These are phyloP conservation scores for Chrysosporium keratinophilum DNA, from an alignment of 2,329 filamentous ascomycete species.

Conservation along the genomic window DNA sequence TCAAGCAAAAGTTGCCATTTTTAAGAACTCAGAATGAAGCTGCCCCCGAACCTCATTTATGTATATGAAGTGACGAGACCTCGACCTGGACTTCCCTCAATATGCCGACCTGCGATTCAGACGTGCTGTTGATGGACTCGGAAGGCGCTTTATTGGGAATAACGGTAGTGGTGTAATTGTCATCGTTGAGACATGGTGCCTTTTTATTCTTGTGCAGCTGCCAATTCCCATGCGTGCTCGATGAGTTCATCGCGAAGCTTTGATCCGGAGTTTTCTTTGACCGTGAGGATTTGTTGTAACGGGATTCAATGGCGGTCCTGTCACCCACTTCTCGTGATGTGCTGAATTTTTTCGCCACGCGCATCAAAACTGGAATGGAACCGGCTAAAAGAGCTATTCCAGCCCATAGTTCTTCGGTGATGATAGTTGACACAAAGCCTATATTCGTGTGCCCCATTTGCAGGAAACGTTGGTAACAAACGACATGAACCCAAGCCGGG, in stretches of 20 bases:
- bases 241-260: not conserved
- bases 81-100: constrained; percentile 8
- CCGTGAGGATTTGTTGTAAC: not conserved
- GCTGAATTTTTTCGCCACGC: constrained; percentile 5
- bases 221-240: not conserved
- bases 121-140: constrained; percentile 3
- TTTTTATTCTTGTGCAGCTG: not conserved
- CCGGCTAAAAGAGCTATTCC: constrained; percentile 1
- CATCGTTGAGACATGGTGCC: not conserved
- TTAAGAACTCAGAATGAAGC: too few relatives aligned
- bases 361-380: constrained; percentile 6
- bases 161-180: constrained; percentile 1
- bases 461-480: constrained; percentile 1
- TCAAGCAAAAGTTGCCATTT: too few relatives aligned
- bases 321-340: constrained; percentile 2
- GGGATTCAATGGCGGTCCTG: not conserved
- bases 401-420: constrained; percentile 8
- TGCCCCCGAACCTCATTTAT: not conserved
- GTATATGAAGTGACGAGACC: constrained; percentile 4
- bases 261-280: not conserved
- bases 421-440: constrained; percentile 5
- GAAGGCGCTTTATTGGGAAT: not conserved
- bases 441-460: not conserved
- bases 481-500: constrained; percentile 5
- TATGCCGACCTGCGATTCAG: constrained; percentile 10